Evolutionary conservation across 768 basidiomycete genomes (phyloP).

Genomic region (Lentinus tigrinus): DNA sequence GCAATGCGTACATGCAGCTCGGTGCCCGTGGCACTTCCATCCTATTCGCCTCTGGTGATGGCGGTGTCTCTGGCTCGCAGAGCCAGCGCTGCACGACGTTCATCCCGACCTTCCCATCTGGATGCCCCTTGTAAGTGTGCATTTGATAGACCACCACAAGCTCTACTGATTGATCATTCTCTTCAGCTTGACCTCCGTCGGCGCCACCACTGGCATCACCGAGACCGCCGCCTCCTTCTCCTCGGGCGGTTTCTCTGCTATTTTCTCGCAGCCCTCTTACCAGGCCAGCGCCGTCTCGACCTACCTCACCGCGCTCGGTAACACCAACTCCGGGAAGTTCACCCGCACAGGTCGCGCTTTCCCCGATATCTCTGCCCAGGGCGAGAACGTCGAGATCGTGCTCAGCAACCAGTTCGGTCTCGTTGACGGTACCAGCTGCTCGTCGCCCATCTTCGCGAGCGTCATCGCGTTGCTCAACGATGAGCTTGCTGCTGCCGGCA

Average conservation of each 20-base stretch:
- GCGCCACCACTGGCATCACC: slow-evolving; percentile 30
- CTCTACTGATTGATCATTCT: neutral
- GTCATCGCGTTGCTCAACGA: slow-evolving; percentile 36
- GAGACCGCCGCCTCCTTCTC: slow-evolving; percentile 34
- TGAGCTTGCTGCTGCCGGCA: slow-evolving; percentile 28
- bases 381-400: slow-evolving; percentile 32
- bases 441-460: slow-evolving; percentile 34
- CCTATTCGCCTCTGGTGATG: slow-evolving; percentile 40
- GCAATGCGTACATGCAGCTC: slow-evolving; percentile 36
- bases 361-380: slow-evolving; percentile 47
- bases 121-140: slow-evolving; percentile 32
- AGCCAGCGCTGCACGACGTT: slow-evolving; percentile 29
- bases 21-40: slow-evolving; percentile 36
- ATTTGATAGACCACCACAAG: neutral
- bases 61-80: slow-evolving; percentile 35
- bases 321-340: slow-evolving; percentile 30
- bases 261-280: slow-evolving; percentile 33
- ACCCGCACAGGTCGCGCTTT: slow-evolving; percentile 40
- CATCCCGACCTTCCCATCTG: slow-evolving; percentile 35
- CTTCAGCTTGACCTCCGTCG: slow-evolving; percentile 34
- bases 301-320: slow-evolving; percentile 35
- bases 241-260: slow-evolving; percentile 36
- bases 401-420: slow-evolving; percentile 12
- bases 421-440: slow-evolving; percentile 33
- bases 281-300: slow-evolving; percentile 37